Evolutionary conservation across 768 basidiomycete genomes (phyloP).

Genomic region (Tricholoma hemisulphureum): DNA sequence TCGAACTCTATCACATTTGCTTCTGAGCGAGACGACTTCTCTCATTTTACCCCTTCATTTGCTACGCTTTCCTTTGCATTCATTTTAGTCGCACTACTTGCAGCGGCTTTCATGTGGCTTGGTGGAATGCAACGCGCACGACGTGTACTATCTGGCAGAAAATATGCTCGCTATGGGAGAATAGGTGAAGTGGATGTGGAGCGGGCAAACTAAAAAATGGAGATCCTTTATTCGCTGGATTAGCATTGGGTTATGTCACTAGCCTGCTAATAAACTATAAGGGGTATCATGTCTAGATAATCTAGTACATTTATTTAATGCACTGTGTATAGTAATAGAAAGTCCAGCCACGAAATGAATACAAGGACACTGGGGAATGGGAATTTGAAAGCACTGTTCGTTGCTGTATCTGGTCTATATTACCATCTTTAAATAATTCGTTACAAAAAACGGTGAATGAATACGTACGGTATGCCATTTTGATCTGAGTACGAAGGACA

Average conservation of each 20-base stretch:
- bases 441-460: not conserved
- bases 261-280: not conserved
- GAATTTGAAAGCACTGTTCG: conserved; percentile 17
- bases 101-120: conserved; percentile 47
- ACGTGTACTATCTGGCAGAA: conserved; percentile 36
- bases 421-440: not conserved
- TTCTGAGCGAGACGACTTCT: conserved; percentile 13
- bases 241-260: too few species aligned
- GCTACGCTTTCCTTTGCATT: conserved; percentile 36
- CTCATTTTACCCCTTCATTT: conserved; percentile 21
- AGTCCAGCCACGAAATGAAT: not conserved
- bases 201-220: conserved; percentile 25
- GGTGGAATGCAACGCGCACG: conserved; percentile 50
- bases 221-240: not conserved
- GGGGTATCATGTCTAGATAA: not conserved
- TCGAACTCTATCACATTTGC: conserved; percentile 4
- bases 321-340: not conserved
- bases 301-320: not conserved
- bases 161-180: conserved; percentile 41
- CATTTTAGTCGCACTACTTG: conserved; percentile 44
- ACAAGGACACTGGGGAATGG: not conserved
- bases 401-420: conserved; percentile 40
- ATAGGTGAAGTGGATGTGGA: conserved; percentile 49
- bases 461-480: conserved; percentile 60
- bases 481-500: conserved; percentile 74